Evolutionary conservation across 331 rosid genomes (phyloP), one percentile per base, ranked within the genome.

Genomic region (Saraca asoca): DNA sequence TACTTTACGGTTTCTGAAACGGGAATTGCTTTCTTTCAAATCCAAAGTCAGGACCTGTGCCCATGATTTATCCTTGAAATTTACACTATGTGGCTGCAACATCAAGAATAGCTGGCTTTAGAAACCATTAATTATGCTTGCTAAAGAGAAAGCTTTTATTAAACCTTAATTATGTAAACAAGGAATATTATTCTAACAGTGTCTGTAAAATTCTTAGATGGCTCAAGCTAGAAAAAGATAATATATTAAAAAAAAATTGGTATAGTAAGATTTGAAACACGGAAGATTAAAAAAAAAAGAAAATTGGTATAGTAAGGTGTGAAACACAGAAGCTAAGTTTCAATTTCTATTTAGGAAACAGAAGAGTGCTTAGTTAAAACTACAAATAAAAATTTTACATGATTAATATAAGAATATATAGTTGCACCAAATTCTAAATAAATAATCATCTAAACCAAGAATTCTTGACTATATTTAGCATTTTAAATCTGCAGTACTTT

Each of bases 51-150:
- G 54, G 17, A 62, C 52, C 7, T 78, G 83, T 9, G 83, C 43
- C 94, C 91, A 77, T 78, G 86, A 77, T 69, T 85, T 90, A 19
- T 83, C 90, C 35, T 52, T 57, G 39, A 90, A 75, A 67, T 62
- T 84, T 52, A 93, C 6, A 53, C 9, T 82, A 16, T 59, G 70
- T 43, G 84, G 70, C 96, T 93, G 89, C 81, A 79, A 49, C 60
- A 72, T 48, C 56, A 73, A 43, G 59, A 17, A 20, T 14, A 64
- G 11, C 7, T 76, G 8, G 33, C 45, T 7, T 69, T 51, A 79
- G 68, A 52, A 65, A 43, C 56, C 44, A 45, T 69, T 35, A 64
- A n/a, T 62, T 29, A 68, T 20, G 34, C 13, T 66, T 14, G 56
- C 35, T 14, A 62, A 51, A 72, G 17, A 35, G 58, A 58, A 70